phyloP scores from a whole-genome alignment of 73 alveolate species.

The Uronychia binucleata region DNA sequence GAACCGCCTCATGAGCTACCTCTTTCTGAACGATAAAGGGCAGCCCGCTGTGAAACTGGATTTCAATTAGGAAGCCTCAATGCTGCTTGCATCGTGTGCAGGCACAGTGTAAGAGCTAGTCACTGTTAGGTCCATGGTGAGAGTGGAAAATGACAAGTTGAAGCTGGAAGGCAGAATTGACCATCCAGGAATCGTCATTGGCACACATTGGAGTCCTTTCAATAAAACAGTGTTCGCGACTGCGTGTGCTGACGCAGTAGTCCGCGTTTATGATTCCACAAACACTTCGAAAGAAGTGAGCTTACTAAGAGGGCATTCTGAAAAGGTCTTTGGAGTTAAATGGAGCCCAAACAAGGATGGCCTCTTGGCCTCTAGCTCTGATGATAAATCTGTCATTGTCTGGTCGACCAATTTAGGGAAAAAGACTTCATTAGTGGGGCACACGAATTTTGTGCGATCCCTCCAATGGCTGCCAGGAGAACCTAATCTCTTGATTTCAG shows the following conservation, averaged over 20 bases:
- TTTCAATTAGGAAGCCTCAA: no score
- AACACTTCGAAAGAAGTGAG: conserved; percentile 18
- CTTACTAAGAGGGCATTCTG: conserved; percentile 65
- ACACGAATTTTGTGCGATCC: conserved; percentile 73
- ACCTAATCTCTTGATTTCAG: conserved; percentile 71
- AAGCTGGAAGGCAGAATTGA: conserved; percentile 25
- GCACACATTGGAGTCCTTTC: conserved; percentile 71
- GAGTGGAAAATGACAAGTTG: conserved; percentile 43
- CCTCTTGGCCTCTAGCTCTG: conserved; percentile 79
- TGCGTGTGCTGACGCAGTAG: conserved; percentile 67
- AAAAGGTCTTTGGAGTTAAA: conserved; percentile 63
- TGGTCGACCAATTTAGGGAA: conserved; percentile 62
- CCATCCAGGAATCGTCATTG: conserved; percentile 55
- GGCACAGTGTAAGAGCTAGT: background rate
- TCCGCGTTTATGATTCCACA: conserved; percentile 61
- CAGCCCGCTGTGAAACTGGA: background rate
- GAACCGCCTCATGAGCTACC: background rate
- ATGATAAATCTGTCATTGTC: conserved; percentile 75
- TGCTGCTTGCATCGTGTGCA: conserved; percentile 33
- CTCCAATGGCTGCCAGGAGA: conserved; percentile 74
- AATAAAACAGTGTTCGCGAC: conserved; percentile 46
- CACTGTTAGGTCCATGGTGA: conserved; percentile 62
- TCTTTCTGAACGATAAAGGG: background rate
- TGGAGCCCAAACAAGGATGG: conserved; percentile 60
- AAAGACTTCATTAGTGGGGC: conserved; percentile 52